Conservation (phyloP, 257 asterid genomes). For the Schizonepeta tenuifolia region DNA sequence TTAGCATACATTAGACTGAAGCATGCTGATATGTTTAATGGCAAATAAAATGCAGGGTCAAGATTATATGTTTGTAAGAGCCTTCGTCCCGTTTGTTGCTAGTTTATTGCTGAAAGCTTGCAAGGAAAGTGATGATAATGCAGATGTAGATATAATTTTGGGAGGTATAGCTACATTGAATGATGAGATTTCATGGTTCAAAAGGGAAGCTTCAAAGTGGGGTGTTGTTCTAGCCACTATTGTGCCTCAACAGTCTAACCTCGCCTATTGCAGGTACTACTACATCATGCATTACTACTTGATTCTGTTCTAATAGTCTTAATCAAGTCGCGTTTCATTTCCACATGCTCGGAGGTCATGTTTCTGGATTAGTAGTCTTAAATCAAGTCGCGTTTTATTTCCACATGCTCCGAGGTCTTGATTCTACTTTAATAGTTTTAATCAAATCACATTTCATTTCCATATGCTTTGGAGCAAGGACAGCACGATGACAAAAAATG, state of each 20-base stretch:
- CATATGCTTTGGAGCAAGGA: too few species aligned
- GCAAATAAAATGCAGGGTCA: constrained; percentile 65
- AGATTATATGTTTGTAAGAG: constrained; percentile 80
- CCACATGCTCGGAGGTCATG: not conserved
- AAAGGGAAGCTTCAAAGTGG: constrained; percentile 81
- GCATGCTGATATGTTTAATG: not conserved
- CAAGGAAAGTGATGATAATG: constrained; percentile 56
- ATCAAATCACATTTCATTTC: too few species aligned
- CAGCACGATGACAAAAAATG: too few species aligned
- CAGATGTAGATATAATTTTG: constrained; percentile 65
- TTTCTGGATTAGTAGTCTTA: not conserved
- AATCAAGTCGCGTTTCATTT: not conserved
- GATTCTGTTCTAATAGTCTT: not conserved
- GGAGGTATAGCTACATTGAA: constrained; percentile 71
- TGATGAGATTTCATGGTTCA: constrained; percentile 86
- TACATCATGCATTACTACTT: not conserved
- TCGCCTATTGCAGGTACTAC: constrained; percentile 71
- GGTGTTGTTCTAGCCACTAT: constrained; percentile 51
- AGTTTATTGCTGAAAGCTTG: constrained; percentile 73
- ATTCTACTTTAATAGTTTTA: not conserved
- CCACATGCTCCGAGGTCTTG: not conserved
- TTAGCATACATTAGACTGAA: too few species aligned
- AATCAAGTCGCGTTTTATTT: not conserved
- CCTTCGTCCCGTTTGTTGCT: constrained; percentile 70
- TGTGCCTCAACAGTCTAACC: constrained; percentile 60